A percentile compares a stretch with the other conserved stretches of the same genome.
Evolutionary conservation across 2,329 filamentous ascomycete species (phyloP).

Genomic region (Colletotrichum agaves): DNA sequence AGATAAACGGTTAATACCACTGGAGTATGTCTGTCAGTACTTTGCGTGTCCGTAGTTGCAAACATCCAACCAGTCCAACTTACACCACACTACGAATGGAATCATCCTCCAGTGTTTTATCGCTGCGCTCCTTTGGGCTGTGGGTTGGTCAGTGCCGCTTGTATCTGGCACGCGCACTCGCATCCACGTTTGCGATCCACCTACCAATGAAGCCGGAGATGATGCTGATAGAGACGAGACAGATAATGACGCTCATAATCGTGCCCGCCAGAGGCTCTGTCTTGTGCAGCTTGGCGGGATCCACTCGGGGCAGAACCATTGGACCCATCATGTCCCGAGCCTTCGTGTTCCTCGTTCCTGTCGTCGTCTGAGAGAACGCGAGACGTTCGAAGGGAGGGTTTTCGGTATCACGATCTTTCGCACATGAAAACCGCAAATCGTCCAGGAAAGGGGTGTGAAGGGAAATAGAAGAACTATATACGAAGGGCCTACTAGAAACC

Average conservation of each 20-base stretch:
- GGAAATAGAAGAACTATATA: conserved; percentile 33
- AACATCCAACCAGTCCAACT: conserved; percentile 37
- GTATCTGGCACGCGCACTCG: background rate
- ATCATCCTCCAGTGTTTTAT: conserved; percentile 54
- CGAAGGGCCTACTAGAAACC: conserved; percentile 17
- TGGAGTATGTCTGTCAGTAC: conserved; percentile 42
- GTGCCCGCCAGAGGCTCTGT: conserved; percentile 48
- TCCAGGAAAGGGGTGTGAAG: background rate
- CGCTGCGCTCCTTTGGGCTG: conserved; percentile 51
- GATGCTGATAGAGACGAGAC: conserved; percentile 48
- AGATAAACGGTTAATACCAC: conserved; percentile 69
- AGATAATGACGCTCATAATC: conserved; percentile 49
- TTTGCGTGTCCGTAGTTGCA: too few relatives aligned
- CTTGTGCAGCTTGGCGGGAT: conserved; percentile 21
- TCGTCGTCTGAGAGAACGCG: background rate
- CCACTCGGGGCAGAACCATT: background rate
- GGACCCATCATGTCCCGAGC: conserved; percentile 33
- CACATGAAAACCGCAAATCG: background rate
- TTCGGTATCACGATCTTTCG: conserved; percentile 24
- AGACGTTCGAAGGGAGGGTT: background rate
- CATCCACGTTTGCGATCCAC: conserved; percentile 30
- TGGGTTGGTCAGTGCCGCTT: conserved; percentile 28
- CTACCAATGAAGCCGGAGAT: conserved; percentile 51
- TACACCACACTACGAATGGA: conserved; percentile 57
- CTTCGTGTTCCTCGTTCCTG: background rate